phyloP scores from a whole-genome alignment of 768 basidiomycete genomes.

The Hygrocybe punicea region DNA sequence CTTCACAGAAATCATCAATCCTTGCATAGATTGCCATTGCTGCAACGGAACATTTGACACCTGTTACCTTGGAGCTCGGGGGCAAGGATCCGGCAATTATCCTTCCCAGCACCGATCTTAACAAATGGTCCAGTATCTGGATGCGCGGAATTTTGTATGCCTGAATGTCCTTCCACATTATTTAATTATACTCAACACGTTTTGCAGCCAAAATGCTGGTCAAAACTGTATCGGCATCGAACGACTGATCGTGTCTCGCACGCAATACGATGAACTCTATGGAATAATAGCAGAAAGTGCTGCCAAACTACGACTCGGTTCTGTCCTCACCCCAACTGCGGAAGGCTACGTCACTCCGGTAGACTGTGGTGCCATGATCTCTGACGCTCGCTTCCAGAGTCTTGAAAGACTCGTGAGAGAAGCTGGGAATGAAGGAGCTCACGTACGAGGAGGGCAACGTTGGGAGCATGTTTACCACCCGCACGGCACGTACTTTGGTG shows the following conservation, averaged over 20 bases:
- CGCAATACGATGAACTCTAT: conserved; percentile 74
- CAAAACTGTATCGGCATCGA: conserved; percentile 99
- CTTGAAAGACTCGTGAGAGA: conserved; percentile 66
- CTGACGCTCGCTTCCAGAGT: conserved; percentile 61
- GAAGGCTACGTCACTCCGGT: conserved; percentile 70
- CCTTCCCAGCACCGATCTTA: conserved; percentile 77
- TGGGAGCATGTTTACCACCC: conserved; percentile 65
- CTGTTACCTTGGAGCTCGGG: conserved; percentile 90
- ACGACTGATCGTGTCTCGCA: conserved; percentile 78
- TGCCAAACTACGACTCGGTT: conserved; percentile 69
- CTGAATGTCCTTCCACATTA: not conserved
- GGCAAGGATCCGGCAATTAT: conserved; percentile 94
- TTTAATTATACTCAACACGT: not conserved
- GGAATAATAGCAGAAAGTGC: conserved; percentile 61
- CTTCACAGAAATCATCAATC: not conserved
- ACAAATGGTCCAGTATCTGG: conserved; percentile 76
- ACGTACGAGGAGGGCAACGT: conserved; percentile 58
- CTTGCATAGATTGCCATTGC: conserved; percentile 65
- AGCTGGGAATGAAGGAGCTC: conserved; percentile 68
- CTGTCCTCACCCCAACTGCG: conserved; percentile 61
- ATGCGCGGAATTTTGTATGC: conserved; percentile 91
- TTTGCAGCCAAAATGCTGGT: conserved; percentile 77
- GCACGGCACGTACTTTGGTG: conserved; percentile 78
- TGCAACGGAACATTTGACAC: conserved; percentile 83
- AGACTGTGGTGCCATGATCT: conserved; percentile 89